phyloP scores from a whole-genome alignment of 106 monocot genomes.

The Dioscorea dumetorum region DNA sequence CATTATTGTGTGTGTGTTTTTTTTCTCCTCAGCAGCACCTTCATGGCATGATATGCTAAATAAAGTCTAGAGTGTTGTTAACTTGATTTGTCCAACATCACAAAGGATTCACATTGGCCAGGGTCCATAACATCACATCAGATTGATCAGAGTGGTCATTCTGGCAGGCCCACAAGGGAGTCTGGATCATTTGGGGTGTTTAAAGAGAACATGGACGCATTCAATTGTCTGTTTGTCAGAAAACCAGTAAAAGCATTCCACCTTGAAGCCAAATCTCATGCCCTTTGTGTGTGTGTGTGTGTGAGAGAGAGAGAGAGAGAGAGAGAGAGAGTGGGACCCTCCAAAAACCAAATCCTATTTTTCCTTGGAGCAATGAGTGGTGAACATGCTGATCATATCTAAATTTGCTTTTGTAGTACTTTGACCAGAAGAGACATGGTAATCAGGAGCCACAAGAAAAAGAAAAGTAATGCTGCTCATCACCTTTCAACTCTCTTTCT shows the following conservation, averaged over 20 bases:
- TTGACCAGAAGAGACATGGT: background rate
- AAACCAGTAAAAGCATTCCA: background rate
- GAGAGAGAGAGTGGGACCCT: background rate
- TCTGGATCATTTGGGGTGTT: background rate
- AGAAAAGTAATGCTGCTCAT: too few species aligned
- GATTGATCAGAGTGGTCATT: background rate
- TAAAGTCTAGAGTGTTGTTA: background rate
- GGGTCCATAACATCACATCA: background rate
- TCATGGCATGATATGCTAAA: background rate
- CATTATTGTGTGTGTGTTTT: too few species aligned
- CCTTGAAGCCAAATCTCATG: background rate
- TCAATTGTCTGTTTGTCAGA: background rate
- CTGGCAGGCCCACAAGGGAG: background rate
- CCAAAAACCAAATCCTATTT: background rate
- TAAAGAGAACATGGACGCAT: background rate
- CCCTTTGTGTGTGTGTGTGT: too few species aligned
- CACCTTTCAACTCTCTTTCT: too few species aligned
- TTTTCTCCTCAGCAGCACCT: background rate
- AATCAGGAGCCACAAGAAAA: too few species aligned
- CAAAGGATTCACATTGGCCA: background rate
- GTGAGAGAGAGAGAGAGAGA: background rate
- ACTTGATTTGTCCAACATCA: background rate
- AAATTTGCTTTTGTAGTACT: conserved; percentile 1
- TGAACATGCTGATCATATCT: conserved; percentile 4
- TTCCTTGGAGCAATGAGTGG: conserved; percentile 10